Evolutionary conservation across 2,329 filamentous ascomycete genomes (phyloP).

Genomic region (Emmonsia crescens): DNA sequence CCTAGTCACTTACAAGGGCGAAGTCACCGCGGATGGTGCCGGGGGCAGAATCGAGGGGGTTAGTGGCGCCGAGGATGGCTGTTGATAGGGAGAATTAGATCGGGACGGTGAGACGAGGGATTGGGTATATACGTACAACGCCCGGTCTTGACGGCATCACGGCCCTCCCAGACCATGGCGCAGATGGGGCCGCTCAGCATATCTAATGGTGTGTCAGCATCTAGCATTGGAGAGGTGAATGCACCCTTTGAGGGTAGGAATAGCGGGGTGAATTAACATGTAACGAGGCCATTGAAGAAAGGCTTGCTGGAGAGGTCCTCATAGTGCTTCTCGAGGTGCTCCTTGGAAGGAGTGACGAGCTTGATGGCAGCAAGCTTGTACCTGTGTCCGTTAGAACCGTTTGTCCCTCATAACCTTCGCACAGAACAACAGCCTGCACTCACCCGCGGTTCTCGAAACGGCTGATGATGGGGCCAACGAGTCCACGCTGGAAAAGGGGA

Average conservation of each 20-base stretch:
- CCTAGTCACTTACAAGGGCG: slow-evolving; percentile 50
- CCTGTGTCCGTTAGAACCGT: slow-evolving; percentile 37
- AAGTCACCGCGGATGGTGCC: slow-evolving; percentile 97
- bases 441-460: slow-evolving; percentile 96
- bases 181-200: slow-evolving; percentile 94
- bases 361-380: slow-evolving; percentile 99
- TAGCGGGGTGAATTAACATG: slow-evolving; percentile 52
- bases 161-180: slow-evolving; percentile 99
- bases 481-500: slow-evolving; percentile 60
- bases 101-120: not conserved
- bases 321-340: slow-evolving; percentile 98
- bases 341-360: slow-evolving; percentile 77
- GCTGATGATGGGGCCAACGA: slow-evolving; percentile 92
- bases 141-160: slow-evolving; percentile 97
- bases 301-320: slow-evolving; percentile 83
- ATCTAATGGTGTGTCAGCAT: slow-evolving; percentile 46
- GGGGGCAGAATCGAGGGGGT: slow-evolving; percentile 85
- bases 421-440: slow-evolving; percentile 23
- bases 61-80: slow-evolving; percentile 96
- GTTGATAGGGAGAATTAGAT: slow-evolving; percentile 15
- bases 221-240: slow-evolving; percentile 2
- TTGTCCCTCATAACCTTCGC: not conserved
- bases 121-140: slow-evolving; percentile 50
- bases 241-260: not conserved
- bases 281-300: slow-evolving; percentile 90